These are phyloP conservation scores for Hansenula anomala DNA, from an alignment of 1,139 yeast genomes.

Conservation along the genomic window DNA sequence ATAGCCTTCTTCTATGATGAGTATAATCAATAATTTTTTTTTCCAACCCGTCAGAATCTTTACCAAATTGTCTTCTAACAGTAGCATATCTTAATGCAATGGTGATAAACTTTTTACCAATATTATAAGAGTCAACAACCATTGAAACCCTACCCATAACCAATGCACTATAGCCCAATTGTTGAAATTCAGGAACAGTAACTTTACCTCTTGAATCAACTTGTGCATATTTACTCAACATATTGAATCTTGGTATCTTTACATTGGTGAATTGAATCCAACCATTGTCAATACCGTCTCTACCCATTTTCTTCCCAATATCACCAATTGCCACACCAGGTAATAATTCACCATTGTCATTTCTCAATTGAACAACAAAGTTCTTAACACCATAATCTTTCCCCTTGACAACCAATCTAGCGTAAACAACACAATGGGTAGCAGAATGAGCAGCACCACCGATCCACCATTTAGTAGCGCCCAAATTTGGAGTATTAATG, in stretches of 20 bases:
- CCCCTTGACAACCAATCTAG: conserved; percentile 73
- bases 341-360: conserved; percentile 56
- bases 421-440: conserved; percentile 75
- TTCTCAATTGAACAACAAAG: conserved; percentile 84
- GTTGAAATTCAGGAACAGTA: conserved; percentile 70
- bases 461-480: conserved; percentile 97
- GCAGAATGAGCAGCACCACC: conserved; percentile 97
- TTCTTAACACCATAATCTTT: conserved; percentile 88
- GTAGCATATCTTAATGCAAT: conserved; percentile 88
- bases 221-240: conserved; percentile 76
- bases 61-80: conserved; percentile 79
- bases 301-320: conserved; percentile 91
- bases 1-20: conserved; percentile 76
- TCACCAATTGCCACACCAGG: conserved; percentile 86
- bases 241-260: conserved; percentile 71
- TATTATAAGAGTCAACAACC: conserved; percentile 80
- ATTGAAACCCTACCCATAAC: conserved; percentile 83
- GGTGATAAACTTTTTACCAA: conserved; percentile 71
- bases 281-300: conserved; percentile 77
- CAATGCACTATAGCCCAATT: conserved; percentile 78
- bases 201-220: conserved; percentile 58
- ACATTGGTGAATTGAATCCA: conserved; percentile 88
- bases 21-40: conserved; percentile 75
- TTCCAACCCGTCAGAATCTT: conserved; percentile 38
- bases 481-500: conserved; percentile 81